Base-by-base conservation (phyloP, 495 filamentous ascomycete species). In the Pseudoneurospora amorphoporcata region DNA sequence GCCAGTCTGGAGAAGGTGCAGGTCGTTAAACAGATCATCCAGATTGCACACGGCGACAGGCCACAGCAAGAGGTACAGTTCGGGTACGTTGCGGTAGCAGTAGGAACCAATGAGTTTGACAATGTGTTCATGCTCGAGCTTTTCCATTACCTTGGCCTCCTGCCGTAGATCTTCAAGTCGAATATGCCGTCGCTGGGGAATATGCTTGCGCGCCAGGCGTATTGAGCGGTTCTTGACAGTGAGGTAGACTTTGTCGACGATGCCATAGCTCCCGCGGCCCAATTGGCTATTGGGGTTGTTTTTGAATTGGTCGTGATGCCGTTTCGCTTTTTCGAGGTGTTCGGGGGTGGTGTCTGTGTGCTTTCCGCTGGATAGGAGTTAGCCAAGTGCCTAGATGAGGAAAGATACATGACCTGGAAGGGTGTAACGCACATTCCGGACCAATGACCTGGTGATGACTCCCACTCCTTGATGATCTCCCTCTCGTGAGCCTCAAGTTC, bases 61-160 rank as follows among this genome's bases (percentile, higher is more conserved):
- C 78, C 81, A 84, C 3, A 82, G 70, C n/a, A 84, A 77, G 38
- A 85, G 53, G 72, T 77, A 83, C 14, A 85, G 76, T 16, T 77
- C 75, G 35, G 77, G 72, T 17, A 61, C 53, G 4, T 71, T 69
- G 8, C 72, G 76, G 35, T 78, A 71, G 70, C 76, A 81, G 74
- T 84, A 85, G 16, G 83, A 81, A 2, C 82, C 83, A 17, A 85
- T 79, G 2, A 85, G 76, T 72, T 77, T 83, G 69, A 84, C 75
- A 45, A 85, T 83, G 69, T 82, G 81, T 38, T 82, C 78, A 71
- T 84, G 83, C 17, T 76, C 77, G 16, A 84, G 74, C 69, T 77
- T 79, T 69, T 83, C 81, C 83, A 84, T 84, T 7, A 82, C 79
- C 70, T 79, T 76, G 37, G 79, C 82, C 77, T 84, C 83, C 43